Evolutionary conservation across 352 stramenopile species (phyloP), one percentile per base, ranked within the genome.

Genomic region (Phytophthora hibernalis): DNA sequence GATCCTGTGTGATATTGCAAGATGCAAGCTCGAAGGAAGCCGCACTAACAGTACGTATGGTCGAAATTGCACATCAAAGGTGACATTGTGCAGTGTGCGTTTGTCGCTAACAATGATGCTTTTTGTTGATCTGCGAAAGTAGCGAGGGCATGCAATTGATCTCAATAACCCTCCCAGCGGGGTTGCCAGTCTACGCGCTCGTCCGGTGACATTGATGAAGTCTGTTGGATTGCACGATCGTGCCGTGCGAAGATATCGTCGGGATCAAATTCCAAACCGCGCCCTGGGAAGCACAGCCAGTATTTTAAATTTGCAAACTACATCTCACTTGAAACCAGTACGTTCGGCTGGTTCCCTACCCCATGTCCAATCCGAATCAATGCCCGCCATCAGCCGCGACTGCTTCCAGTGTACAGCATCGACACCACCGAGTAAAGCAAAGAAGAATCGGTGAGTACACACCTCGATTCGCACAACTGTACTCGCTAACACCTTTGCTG

Each of bases 1-100:
- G n/a, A 42, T 6, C 3, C 8, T 48, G 7, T 48, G 18, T 48
- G 42, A 7, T 50, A 3, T 30, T 49, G 50, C 4, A 44, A 93
- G 85, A 89, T 37, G 81, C 84, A 5, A 92, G 72, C 45, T 81
- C 81, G 1, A 92, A 90, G 54, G 83, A 93, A 18, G 65, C 65
- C 15, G 84, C 86, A 1, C 51, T 95, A 20, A 78, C 72, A 63
- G 84, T 93, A 72, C 21, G 56, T 11, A 18, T 11, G 9, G 7
- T 44, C 4, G 18, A 48, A 16, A n/a, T 16, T 24, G 2, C 28
- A 9, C 18, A 12, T 18, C 16, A 42, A 42, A 18, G 35, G 8
- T 42, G 18, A 5, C 33, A 18, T 13, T n/a, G 33, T 40, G 12
- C 33, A 40, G 6, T 5, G 10, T n/a, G 12, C 12, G 5, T 15